Base-by-base conservation (phyloP, 768 basidiomycete species). In the Coprinellus micaceus region DNA sequence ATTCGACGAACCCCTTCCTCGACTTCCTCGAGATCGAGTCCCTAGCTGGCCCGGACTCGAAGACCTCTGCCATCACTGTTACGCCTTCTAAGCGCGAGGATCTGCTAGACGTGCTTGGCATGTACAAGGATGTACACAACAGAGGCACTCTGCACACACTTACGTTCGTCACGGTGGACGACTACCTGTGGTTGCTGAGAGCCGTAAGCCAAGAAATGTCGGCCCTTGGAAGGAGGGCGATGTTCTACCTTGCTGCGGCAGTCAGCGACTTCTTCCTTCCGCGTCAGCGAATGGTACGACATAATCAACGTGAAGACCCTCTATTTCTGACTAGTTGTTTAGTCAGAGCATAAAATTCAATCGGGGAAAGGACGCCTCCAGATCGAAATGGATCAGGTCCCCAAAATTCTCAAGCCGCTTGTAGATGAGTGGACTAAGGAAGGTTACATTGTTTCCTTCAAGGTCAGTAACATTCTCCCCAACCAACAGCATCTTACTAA, bases 331-430 rank as follows among this genome's bases (percentile, higher is more conserved):
- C 30, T 15, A 6, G 17, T 2, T 25, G 11, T 26, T 0, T 64
- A 97, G 96, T 89, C 93, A 1, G 94, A 93, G 72, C 97, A 99
- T 74, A 99, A 99, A 75, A 98, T 99, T 36, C 96, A 98, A 66
- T 97, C 94, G 0, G 91, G 92, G 26, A 94, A 96, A 67, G 96
- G 95, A 1, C 95, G 88, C 61, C 75, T 98, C 24, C 82, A 84
- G 45, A 90, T 98, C 54, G 95, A 98, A 70, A 99, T 98, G 97
- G 97, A 99, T 66, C 94, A 98, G 69, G 95, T 98, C 0, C 97
- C 97, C 7, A 99, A 99, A 72, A 87, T 98, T 33, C 75, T 99
- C 45, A 90, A 91, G 69, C 89, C 94, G 0, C 77, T 99, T 74
- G 94, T 98, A 6, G 85, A 89, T 44, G 93, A 98, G 68, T 99